Percentiles rank a stretch among this genome's conserved stretches.
These are phyloP conservation scores for Stromatinia cepivora DNA, from an alignment of 2,329 filamentous ascomycete species.

Conservation along the genomic window DNA sequence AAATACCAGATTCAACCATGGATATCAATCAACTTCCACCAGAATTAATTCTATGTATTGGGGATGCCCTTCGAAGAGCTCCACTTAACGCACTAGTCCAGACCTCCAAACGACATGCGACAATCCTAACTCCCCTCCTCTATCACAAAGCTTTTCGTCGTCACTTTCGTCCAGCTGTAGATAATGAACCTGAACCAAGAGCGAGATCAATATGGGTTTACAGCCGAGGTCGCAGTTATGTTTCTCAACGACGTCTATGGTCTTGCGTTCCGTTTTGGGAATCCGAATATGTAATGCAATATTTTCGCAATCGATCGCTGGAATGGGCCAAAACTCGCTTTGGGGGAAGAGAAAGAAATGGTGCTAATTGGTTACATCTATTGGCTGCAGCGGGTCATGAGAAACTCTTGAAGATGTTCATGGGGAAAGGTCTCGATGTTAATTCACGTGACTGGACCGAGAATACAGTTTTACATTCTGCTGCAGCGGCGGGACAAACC, in stretches of 20 bases:
- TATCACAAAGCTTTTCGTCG: slow-evolving; percentile 22
- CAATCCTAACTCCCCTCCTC: slow-evolving; percentile 6
- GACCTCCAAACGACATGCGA: slow-evolving; percentile 19
- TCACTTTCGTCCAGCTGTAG: slow-evolving; percentile 13
- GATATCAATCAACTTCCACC: slow-evolving; percentile 18
- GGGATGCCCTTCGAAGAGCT: slow-evolving; percentile 13
- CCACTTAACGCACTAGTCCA: slow-evolving; percentile 16
- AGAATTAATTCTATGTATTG: slow-evolving; percentile 20
- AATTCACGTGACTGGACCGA: slow-evolving; percentile 21
- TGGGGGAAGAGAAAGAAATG: slow-evolving; percentile 22
- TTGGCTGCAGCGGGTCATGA: slow-evolving; percentile 11
- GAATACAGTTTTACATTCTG: slow-evolving; percentile 19
- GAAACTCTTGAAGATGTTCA: slow-evolving; percentile 14
- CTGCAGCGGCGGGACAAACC: background rate
- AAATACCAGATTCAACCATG: background rate
- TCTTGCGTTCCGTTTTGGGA: slow-evolving; percentile 8
- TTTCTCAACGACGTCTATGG: slow-evolving; percentile 21
- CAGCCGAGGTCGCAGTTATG: slow-evolving; percentile 21
- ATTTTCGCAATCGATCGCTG: slow-evolving; percentile 14
- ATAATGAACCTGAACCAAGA: slow-evolving; percentile 17
- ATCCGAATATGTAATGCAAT: slow-evolving; percentile 17
- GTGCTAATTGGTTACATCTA: slow-evolving; percentile 23
- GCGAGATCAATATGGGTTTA: slow-evolving; percentile 21
- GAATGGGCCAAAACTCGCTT: slow-evolving; percentile 19
- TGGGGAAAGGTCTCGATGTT: slow-evolving; percentile 12